A percentile compares a stretch with the other conserved stretches of the same genome.
These are phyloP conservation scores for Leccinum subatratum DNA, from an alignment of 1,284 basidiomycete genomes.

Conservation along the genomic window DNA sequence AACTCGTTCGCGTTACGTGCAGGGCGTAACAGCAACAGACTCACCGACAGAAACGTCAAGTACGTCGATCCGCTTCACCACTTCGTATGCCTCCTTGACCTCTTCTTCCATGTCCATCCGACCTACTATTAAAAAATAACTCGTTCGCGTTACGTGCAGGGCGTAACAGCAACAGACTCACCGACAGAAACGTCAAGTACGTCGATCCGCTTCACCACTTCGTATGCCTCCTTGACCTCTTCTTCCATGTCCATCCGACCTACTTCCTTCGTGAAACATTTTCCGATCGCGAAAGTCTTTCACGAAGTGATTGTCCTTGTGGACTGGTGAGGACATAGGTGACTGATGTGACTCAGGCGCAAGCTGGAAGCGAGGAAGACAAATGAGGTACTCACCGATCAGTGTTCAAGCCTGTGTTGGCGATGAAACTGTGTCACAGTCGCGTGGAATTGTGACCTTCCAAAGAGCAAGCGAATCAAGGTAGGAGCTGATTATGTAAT, in stretches of 20 bases:
- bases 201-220: conserved; percentile 92
- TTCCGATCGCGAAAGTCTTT: conserved; percentile 74
- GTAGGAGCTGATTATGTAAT: no score
- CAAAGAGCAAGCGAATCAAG: no score
- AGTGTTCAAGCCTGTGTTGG: conserved; percentile 92
- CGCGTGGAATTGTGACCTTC: no score
- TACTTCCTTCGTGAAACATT: conserved; percentile 60
- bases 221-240: conserved; percentile 92
- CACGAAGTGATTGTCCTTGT: conserved; percentile 75
- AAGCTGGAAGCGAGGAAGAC: not conserved
- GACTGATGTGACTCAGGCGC: conserved; percentile 3
- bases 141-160: conserved; percentile 96
- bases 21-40: conserved; percentile 62
- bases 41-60: conserved; percentile 85
- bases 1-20: conserved; percentile 98
- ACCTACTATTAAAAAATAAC: conserved; percentile 76
- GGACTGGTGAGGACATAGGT: conserved; percentile 58
- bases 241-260: conserved; percentile 95
- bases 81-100: conserved; percentile 91
- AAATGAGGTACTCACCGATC: conserved; percentile 43
- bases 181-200: conserved; percentile 89
- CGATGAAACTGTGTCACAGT: conserved; percentile 37
- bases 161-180: conserved; percentile 55
- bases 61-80: conserved; percentile 93
- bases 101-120: conserved; percentile 97